Evolutionary conservation across 805 yeast species (phyloP).

Genomic region (Candida piceae): DNA sequence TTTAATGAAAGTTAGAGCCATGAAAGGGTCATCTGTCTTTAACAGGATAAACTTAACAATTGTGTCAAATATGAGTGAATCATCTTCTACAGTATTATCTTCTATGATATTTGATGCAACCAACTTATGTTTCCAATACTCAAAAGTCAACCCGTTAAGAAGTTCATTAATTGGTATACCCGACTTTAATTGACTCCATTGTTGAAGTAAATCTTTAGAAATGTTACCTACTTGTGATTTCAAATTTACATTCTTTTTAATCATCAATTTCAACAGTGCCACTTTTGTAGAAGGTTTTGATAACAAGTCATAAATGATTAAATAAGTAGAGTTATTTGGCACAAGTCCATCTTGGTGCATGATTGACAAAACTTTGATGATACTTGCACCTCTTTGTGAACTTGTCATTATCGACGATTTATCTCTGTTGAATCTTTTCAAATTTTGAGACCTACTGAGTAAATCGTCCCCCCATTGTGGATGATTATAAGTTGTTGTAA

Average conservation of each 20-base stretch:
- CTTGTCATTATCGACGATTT: too few species aligned
- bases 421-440: neutral
- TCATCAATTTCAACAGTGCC: slow-evolving; percentile 8
- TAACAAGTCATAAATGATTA: slow-evolving; percentile 3
- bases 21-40: neutral
- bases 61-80: neutral
- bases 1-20: neutral
- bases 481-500: too few species aligned
- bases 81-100: neutral
- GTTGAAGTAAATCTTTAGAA: neutral
- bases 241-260: neutral
- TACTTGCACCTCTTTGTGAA: neutral
- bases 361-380: neutral
- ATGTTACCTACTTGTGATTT: neutral
- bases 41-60: neutral
- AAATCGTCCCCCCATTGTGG: too few species aligned
- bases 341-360: slow-evolving; percentile 3
- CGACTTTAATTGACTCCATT: neutral
- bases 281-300: neutral
- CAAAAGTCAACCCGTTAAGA: neutral
- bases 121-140: neutral
- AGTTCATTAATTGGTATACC: neutral
- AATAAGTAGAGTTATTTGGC: slow-evolving; percentile 6
- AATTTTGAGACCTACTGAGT: too few species aligned
- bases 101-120: neutral